Conservation (phyloP, 768 basidiomycete genomes). For the Strobilomyces echinocephalus region DNA sequence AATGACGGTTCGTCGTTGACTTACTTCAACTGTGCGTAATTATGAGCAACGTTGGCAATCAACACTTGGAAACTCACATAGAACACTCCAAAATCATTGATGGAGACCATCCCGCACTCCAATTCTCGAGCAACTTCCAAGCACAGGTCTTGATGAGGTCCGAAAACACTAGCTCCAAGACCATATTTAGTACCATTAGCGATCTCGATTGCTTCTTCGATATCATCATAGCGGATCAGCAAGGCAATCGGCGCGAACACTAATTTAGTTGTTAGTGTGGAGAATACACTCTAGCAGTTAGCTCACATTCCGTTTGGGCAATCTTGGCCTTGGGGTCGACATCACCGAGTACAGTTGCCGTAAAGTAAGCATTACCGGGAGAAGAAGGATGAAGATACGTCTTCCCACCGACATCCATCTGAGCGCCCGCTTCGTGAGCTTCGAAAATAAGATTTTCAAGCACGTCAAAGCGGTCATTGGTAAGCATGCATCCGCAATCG, state of each 20-base stretch:
- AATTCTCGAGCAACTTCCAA: slow-evolving; percentile 74
- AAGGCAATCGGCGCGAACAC: slow-evolving; percentile 93
- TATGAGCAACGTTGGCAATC: slow-evolving; percentile 14
- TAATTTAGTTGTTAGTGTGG: slow-evolving; percentile 29
- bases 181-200: slow-evolving; percentile 88
- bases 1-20: slow-evolving; percentile 23
- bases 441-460: slow-evolving; percentile 65
- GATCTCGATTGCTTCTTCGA: slow-evolving; percentile 82
- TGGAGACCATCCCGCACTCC: slow-evolving; percentile 94
- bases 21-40: slow-evolving; percentile 55
- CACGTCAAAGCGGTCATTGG: slow-evolving; percentile 60
- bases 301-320: slow-evolving; percentile 69
- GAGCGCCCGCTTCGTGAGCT: slow-evolving; percentile 68
- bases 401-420: slow-evolving; percentile 58
- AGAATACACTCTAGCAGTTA: neutral
- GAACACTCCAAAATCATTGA: slow-evolving; percentile 91
- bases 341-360: slow-evolving; percentile 81
- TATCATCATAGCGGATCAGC: slow-evolving; percentile 75
- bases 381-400: slow-evolving; percentile 62
- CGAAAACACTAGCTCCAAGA: slow-evolving; percentile 93
- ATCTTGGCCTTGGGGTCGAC: slow-evolving; percentile 69
- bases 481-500: slow-evolving; percentile 89
- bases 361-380: slow-evolving; percentile 75
- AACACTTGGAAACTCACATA: slow-evolving; percentile 50
- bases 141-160: slow-evolving; percentile 75